These are phyloP conservation scores for Volvox reticuliferus DNA, from an alignment of 139 green algal species.

Conservation along the genomic window DNA sequence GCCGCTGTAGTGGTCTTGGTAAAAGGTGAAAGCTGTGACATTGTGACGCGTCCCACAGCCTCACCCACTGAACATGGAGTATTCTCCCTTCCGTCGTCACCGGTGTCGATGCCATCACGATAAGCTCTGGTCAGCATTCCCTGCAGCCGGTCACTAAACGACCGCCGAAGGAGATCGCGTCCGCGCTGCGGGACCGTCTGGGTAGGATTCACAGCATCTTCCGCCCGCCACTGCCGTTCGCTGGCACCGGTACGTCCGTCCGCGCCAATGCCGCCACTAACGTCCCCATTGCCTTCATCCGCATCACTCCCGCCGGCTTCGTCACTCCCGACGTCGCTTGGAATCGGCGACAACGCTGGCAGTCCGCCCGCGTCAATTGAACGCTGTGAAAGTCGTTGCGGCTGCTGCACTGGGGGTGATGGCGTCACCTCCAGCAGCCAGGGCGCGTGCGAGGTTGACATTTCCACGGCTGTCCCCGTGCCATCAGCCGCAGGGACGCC, in stretches of 20 bases:
- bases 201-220: too few relatives aligned
- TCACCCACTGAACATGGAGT: not conserved
- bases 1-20: not conserved
- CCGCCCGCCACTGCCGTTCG: not conserved
- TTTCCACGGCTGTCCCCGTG: not conserved
- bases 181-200: not conserved
- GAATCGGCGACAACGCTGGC: not conserved
- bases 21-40: too few relatives aligned
- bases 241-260: not conserved
- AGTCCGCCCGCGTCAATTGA: not conserved
- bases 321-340: not conserved
- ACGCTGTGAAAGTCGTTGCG: not conserved
- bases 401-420: not conserved
- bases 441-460: not conserved
- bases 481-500: not conserved
- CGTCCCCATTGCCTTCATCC: not conserved
- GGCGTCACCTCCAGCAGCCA: not conserved
- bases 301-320: not conserved
- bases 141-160: slow-evolving; percentile 9
- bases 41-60: too few relatives aligned
- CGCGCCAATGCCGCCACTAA: not conserved
- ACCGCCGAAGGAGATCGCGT: not conserved
- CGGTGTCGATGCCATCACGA: not conserved
- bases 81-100: not conserved
- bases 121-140: not conserved